Base-by-base conservation (phyloP, 352 stramenopile genomes). In the Elongisporangium prolatum region DNA sequence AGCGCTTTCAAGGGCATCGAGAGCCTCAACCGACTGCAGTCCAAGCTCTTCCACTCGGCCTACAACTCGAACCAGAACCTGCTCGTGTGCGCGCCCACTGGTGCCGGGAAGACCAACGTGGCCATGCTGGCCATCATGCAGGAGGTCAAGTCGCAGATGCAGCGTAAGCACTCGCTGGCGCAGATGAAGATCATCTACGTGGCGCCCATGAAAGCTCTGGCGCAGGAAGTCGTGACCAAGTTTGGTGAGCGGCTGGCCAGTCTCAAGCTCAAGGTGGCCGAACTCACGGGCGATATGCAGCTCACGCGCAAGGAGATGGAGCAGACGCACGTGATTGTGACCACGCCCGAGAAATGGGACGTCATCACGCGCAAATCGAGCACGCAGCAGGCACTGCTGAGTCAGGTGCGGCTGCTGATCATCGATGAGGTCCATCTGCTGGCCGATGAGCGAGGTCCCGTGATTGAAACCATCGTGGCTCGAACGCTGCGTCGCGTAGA, bases 341-440 rank as follows among this genome's bases (percentile, higher is more conserved):
- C 95, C n/a, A 99, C 97, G 6, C 97, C 97, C 0, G 97, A 99
- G 67, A 99, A 99, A 67, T 99, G 95, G 95, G 97, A 99, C 64
- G 97, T 99, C 2, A 98, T 99, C 34, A 99, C 98, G 53, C 79
- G 98, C 48, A 99, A 99, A 76, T 88, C 74, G 17, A 83, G 78
- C 52, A 86, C 79, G 5, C 97, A 99, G 71, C 96, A 97, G 64
- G 75, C 83, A 20, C 69, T 96, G 37, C 63, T 95, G 10, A 86
- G 78, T 48, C 81, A 96, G 54, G 97, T 98, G 50, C 94, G 96
- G 51, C 81, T 99, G 22, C 72, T 99, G 14, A 99, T 99, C 65
- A 98, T 99, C 64, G 98, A 99, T 70, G 98, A 99, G 81, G 97
- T 99, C 10, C 98, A 99, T 65, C 77, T 99, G 50, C 76, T 99